phyloP scores from a whole-genome alignment of 305 asterid genomes.

The Solanum hybrid region DNA sequence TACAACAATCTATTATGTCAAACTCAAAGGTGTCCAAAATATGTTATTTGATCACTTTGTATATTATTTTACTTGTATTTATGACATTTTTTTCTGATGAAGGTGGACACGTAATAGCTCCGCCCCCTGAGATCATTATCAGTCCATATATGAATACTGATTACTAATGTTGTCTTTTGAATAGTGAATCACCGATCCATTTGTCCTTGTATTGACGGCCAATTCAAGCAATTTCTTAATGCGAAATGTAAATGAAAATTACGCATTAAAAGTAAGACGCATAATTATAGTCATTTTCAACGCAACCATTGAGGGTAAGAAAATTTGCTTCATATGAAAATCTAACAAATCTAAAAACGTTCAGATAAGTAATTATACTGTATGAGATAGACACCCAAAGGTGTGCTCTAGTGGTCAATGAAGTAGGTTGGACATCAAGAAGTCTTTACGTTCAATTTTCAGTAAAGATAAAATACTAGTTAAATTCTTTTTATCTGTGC shows the following conservation, averaged over 20 bases:
- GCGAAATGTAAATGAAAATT: neutral
- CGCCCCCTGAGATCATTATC: neutral
- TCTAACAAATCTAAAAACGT: neutral
- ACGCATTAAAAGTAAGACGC: neutral
- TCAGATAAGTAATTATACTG: neutral
- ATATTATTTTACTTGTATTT: too few relatives aligned
- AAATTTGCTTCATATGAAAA: neutral
- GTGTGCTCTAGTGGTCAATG: neutral
- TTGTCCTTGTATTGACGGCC: neutral
- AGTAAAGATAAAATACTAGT: neutral
- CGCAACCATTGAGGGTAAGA: neutral
- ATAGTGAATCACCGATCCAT: neutral
- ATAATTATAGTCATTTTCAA: neutral
- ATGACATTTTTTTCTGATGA: too few relatives aligned
- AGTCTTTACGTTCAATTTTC: neutral
- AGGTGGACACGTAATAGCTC: neutral
- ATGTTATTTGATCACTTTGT: neutral
- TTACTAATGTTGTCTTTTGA: neutral
- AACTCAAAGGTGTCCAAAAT: neutral
- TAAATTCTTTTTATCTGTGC: neutral
- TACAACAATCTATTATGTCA: neutral
- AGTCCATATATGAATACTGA: neutral
- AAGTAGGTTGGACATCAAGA: neutral
- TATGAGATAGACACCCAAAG: neutral
- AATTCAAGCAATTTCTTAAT: neutral